phyloP scores from a whole-genome alignment of 352 stramenopile genomes.

The Phytopythium ostracodes region DNA sequence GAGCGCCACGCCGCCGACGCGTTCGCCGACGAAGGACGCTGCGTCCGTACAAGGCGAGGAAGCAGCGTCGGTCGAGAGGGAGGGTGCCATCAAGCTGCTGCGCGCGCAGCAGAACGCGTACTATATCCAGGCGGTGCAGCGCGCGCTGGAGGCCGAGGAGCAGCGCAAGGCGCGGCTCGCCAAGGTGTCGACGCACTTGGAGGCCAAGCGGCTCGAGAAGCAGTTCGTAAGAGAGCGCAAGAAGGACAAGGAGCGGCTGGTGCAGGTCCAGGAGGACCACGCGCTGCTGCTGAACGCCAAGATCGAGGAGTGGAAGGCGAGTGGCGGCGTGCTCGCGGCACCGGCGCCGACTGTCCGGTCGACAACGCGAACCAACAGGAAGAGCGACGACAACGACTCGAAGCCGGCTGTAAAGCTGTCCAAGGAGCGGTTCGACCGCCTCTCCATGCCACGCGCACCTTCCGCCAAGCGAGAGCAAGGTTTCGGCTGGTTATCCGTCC shows the following conservation, averaged over 20 bases:
- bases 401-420: slow-evolving; percentile 29
- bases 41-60: background rate
- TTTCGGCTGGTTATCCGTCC: background rate
- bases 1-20: background rate
- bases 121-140: slow-evolving; percentile 53
- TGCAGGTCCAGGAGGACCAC: slow-evolving; percentile 62
- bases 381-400: slow-evolving; percentile 8
- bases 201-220: slow-evolving; percentile 45
- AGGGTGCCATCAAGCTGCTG: slow-evolving; percentile 14
- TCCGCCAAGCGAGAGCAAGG: slow-evolving; percentile 16
- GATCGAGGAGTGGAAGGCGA: slow-evolving; percentile 45
- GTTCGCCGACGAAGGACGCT: slow-evolving; percentile 1
- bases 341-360: background rate
- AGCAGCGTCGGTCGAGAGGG: background rate
- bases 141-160: slow-evolving; percentile 48
- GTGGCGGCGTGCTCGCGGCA: slow-evolving; percentile 14
- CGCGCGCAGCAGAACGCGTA: slow-evolving; percentile 27
- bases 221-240: slow-evolving; percentile 45
- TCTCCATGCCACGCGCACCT: slow-evolving; percentile 26
- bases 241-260: slow-evolving; percentile 43
- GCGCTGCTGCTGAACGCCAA: slow-evolving; percentile 44
- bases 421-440: slow-evolving; percentile 38
- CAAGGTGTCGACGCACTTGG: slow-evolving; percentile 29
- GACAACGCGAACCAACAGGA: background rate
- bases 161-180: slow-evolving; percentile 40